Conservation (phyloP, 2,329 filamentous ascomycete genomes). For the Penicillium hordei region DNA sequence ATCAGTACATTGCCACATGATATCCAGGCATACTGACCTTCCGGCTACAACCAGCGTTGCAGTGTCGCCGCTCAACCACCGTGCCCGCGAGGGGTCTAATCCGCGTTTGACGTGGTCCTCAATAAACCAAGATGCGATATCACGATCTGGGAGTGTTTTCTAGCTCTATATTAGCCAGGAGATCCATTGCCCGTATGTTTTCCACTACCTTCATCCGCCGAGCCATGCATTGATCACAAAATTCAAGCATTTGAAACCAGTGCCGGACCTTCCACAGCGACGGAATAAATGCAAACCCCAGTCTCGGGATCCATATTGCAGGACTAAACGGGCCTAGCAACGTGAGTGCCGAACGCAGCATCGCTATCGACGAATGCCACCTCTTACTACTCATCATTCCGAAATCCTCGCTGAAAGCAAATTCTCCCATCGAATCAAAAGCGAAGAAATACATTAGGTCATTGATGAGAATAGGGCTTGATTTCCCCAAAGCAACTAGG, state of each 20-base stretch:
- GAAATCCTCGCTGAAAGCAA: constrained; percentile 43
- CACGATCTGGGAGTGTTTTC: background rate
- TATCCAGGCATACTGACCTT: background rate
- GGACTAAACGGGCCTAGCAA: constrained; percentile 18
- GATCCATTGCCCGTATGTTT: background rate
- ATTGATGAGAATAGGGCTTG: constrained; percentile 3
- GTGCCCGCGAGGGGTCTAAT: background rate
- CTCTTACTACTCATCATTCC: constrained; percentile 31
- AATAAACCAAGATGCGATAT: constrained; percentile 15
- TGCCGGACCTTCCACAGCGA: constrained; percentile 7
- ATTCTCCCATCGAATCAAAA: constrained; percentile 46
- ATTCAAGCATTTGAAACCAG: constrained; percentile 13
- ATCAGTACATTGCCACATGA: background rate
- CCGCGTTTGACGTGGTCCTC: constrained; percentile 6
- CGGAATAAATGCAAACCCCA: constrained; percentile 18
- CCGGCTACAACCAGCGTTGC: constrained; percentile 7
- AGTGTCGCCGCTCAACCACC: constrained; percentile 7
- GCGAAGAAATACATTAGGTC: constrained; percentile 31
- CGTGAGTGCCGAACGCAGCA: constrained; percentile 17
- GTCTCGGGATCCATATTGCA: constrained; percentile 25
- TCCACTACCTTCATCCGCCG: constrained; percentile 17
- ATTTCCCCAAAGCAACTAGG: background rate
- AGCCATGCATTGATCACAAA: constrained; percentile 37
- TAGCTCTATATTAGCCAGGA: background rate
- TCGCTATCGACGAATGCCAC: constrained; percentile 17